Conservation (phyloP, 148 eudicot species). For the Nyssa sinensis region DNA sequence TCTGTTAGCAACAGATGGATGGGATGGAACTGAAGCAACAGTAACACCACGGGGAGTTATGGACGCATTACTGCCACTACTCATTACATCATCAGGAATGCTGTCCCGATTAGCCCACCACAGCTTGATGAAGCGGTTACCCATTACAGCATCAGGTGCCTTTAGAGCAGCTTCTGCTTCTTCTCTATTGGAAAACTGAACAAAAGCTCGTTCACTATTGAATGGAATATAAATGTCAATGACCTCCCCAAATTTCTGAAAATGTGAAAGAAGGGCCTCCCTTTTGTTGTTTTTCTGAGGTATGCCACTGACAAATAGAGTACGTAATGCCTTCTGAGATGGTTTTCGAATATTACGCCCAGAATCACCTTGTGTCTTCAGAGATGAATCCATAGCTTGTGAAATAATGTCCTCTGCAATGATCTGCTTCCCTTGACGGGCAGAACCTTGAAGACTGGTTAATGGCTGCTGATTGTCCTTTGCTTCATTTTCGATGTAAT, state of each 20-base stretch:
- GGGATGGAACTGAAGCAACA: conserved; percentile 36
- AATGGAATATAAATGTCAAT: conserved; percentile 75
- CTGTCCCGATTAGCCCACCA: conserved; percentile 95
- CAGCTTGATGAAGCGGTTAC: conserved; percentile 85
- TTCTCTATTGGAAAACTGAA: conserved; percentile 87
- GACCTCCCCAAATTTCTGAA: conserved; percentile 87
- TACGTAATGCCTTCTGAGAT: conserved; percentile 73
- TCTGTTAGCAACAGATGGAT: conserved; percentile 28
- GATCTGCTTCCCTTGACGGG: conserved; percentile 40
- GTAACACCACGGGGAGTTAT: conserved; percentile 28
- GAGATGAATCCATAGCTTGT: conserved; percentile 35
- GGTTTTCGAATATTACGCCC: conserved; percentile 43
- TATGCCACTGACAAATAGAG: conserved; percentile 74
- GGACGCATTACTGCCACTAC: conserved; percentile 32
- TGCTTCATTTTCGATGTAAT: conserved; percentile 24
- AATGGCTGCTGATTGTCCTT: conserved; percentile 33
- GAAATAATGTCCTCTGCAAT: conserved; percentile 30
- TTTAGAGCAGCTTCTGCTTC: conserved; percentile 87
- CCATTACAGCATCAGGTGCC: conserved; percentile 99
- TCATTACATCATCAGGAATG: conserved; percentile 48
- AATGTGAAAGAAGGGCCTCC: conserved; percentile 82
- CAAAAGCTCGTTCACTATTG: conserved; percentile 83
- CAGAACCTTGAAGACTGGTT: conserved; percentile 28
- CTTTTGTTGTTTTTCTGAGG: conserved; percentile 78
- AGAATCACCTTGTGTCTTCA: conserved; percentile 45